Evolutionary conservation across 2,329 filamentous ascomycete genomes (phyloP).

Genomic region (Fusarium verrucosum): DNA sequence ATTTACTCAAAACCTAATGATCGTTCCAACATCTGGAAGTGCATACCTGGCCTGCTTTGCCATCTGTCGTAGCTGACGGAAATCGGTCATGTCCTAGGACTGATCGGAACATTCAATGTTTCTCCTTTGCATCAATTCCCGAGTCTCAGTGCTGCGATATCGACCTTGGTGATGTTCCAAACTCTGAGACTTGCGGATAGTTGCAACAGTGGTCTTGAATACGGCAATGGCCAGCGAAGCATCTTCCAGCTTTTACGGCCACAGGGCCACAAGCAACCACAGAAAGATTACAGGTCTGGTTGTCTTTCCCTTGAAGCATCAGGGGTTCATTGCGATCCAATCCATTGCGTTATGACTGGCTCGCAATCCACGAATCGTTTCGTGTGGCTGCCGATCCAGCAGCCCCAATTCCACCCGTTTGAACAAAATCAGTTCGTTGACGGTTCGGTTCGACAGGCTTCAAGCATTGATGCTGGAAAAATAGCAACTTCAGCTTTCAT

Average conservation of each 20-base stretch:
- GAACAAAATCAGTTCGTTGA: constrained; percentile 12
- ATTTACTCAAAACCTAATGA: constrained; percentile 6
- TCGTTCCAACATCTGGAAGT: not conserved
- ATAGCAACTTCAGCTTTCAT: not conserved
- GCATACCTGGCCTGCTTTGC: not conserved
- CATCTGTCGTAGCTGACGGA: too few relatives aligned
- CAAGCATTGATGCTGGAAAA: not conserved
- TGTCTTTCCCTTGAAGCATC: constrained; percentile 11
- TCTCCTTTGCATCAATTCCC: constrained; percentile 15
- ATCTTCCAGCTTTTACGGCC: not conserved
- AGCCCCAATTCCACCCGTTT: constrained; percentile 38
- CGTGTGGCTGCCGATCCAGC: constrained; percentile 32
- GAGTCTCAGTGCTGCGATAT: constrained; percentile 7
- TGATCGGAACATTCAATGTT: constrained; percentile 20
- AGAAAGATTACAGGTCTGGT: not conserved
- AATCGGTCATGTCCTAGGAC: too few relatives aligned
- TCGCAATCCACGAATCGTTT: constrained; percentile 32
- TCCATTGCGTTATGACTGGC: constrained; percentile 23
- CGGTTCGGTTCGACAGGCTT: not conserved
- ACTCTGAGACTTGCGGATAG: constrained; percentile 13
- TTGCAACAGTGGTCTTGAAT: constrained; percentile 33
- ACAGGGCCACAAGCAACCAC: not conserved
- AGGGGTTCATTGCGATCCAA: constrained; percentile 33
- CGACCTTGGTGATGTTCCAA: constrained; percentile 7
- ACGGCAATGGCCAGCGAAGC: constrained; percentile 21